Base-by-base conservation (phyloP, 1,139 yeast species). In the Yamadazyma dendronema region DNA sequence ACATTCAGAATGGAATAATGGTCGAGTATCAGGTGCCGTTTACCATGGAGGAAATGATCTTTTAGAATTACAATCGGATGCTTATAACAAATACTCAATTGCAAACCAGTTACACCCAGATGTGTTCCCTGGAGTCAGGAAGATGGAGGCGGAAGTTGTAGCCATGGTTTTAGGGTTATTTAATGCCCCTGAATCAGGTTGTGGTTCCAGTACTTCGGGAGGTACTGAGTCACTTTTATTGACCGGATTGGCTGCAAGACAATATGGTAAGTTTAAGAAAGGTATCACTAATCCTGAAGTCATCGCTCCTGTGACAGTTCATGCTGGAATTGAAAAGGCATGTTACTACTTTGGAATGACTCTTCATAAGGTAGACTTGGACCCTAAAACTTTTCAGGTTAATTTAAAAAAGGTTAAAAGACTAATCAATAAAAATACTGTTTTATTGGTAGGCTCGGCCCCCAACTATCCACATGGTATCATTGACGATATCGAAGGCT, bases 381-480 rank as follows among this genome's bases (percentile, higher is more conserved):
- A 84, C 51, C 81, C 86, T 0, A 60, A 55, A 4, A 80, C 90
- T 3, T 84, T 60, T 56, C 66, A 84, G 56, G 96, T 86, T 9
- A 81, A 89, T 52, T 55, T 84, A 15, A 57, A 59, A 1, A 78
- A 79, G 39, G 89, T 87, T 32, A 71, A 72, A 48, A 65, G 78
- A 26, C 68, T 84, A 36, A 81, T 92, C 43, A 88, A 84, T 52
- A 59, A 66, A 5, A 89, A 90, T 59, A 92, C 97, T 0, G 85
- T 87, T 4, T 66, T 92, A 31, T 62, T 92, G 30, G 88, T 82
- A 9, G 97, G 97, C 0, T 89, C 97, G 1, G 96, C 97, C 4
- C 97, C 98, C 28, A 92, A 90, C 63, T 92, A 81, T 61, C 97
- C 98, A 2, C 97, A 92, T 56, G 98, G 98, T 17, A 84, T 92